phyloP scores from a whole-genome alignment of 2,329 filamentous ascomycete species.

The Teratosphaeriaceae sp. region DNA sequence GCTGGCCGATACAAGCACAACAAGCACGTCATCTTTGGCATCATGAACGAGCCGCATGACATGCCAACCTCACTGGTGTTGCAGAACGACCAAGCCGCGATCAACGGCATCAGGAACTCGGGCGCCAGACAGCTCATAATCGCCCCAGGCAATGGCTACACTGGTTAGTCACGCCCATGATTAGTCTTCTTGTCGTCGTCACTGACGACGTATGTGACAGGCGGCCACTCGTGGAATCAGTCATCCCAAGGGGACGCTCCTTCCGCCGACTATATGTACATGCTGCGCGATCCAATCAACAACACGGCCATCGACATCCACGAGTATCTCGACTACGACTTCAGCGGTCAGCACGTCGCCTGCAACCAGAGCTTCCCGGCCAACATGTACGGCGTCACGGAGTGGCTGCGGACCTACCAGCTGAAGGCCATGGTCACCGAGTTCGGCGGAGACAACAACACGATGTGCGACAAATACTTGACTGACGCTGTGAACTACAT shows the following conservation, averaged over 20 bases:
- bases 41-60: constrained; percentile 8
- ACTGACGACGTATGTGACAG: too few relatives aligned
- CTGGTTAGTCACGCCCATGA: too few relatives aligned
- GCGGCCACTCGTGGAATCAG: constrained; percentile 3
- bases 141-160: constrained; percentile 8
- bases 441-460: constrained; percentile 7
- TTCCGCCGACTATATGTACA: constrained; percentile 1
- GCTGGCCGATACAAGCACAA: constrained; percentile 3
- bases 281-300: constrained; percentile 4
- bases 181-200: too few relatives aligned
- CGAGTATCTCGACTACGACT: constrained; percentile 6
- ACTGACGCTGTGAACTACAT: constrained; percentile 5
- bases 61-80: constrained; percentile 5
- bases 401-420: constrained; percentile 5
- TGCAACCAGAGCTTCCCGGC: constrained; percentile 5
- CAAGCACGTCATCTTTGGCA: constrained; percentile 6
- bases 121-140: constrained; percentile 7
- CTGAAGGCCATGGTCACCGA: constrained; percentile 5
- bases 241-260: background rate
- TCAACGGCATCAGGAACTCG: constrained; percentile 5
- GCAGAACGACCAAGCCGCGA: constrained; percentile 6
- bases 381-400: constrained; percentile 1
- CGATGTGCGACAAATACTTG: constrained; percentile 6
- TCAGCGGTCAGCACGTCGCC: background rate
- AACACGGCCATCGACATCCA: constrained; percentile 8